Evolutionary conservation across 2,329 filamentous ascomycete species (phyloP).

Genomic region (Colletotrichum tofieldiae): DNA sequence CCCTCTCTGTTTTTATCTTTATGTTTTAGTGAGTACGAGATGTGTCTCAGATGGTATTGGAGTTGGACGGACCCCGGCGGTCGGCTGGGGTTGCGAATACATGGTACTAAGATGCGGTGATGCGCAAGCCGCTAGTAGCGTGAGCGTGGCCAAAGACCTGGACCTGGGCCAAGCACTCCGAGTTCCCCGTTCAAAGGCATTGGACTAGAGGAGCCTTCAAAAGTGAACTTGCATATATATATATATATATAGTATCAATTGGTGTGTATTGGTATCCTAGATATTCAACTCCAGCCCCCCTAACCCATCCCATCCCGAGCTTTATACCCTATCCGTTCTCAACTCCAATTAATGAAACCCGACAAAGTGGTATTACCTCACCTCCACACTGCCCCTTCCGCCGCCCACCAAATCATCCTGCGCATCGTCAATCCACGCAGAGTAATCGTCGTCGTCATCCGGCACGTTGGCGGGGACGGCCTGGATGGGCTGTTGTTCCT

Average conservation of each 20-base stretch:
- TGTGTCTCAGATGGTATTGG: no score
- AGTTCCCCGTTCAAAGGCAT: no score
- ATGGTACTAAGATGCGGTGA: no score
- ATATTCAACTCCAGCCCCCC: not conserved
- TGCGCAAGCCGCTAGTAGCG: no score
- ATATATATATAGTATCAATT: not conserved
- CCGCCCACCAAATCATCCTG: slow-evolving; percentile 18
- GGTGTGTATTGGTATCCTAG: slow-evolving; percentile 3
- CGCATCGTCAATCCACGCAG: slow-evolving; percentile 54
- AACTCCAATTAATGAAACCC: slow-evolving; percentile 1
- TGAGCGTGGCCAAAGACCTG: no score
- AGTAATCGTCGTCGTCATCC: slow-evolving; percentile 55
- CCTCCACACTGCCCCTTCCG: slow-evolving; percentile 6
- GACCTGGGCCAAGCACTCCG: not conserved
- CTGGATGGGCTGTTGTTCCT: slow-evolving; percentile 38
- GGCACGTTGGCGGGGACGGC: slow-evolving; percentile 43
- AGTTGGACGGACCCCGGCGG: no score
- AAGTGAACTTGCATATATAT: no score
- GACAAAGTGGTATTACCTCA: slow-evolving; percentile 9
- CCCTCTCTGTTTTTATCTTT: no score
- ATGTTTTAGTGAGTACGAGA: no score
- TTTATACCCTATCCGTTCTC: not conserved
- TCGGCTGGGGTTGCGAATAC: no score
- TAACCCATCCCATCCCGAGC: not conserved
- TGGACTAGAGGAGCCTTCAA: not conserved